phyloP scores from a whole-genome alignment of 352 stramenopile genomes.

The Phytophthora kernoviae region DNA sequence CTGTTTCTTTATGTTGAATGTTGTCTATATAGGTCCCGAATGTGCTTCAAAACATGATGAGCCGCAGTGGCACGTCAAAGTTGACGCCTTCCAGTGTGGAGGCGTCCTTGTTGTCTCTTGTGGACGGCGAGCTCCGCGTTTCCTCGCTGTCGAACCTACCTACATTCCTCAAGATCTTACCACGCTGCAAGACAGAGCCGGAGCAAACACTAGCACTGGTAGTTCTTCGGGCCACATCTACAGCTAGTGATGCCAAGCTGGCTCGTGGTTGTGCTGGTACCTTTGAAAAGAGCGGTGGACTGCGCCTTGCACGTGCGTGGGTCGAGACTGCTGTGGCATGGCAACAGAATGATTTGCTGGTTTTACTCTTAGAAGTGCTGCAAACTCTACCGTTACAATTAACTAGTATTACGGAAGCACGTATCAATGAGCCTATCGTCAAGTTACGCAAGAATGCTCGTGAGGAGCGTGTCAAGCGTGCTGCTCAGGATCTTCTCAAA shows the following conservation, averaged over 20 bases:
- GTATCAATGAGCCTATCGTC: conserved; percentile 90
- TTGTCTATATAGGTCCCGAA: conserved; percentile 31
- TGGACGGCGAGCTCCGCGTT: conserved; percentile 61
- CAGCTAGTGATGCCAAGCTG: conserved; percentile 57
- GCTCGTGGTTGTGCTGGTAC: conserved; percentile 55
- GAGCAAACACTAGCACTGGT: conserved; percentile 75
- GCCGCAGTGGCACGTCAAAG: conserved; percentile 24
- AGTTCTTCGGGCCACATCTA: conserved; percentile 70
- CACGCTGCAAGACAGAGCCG: conserved; percentile 66
- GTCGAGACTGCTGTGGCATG: conserved; percentile 78
- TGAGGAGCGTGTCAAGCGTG: conserved; percentile 79
- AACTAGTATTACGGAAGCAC: conserved; percentile 86
- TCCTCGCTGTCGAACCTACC: conserved; percentile 51
- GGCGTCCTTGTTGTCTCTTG: conserved; percentile 53
- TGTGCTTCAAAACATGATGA: conserved; percentile 44
- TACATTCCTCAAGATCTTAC: conserved; percentile 66
- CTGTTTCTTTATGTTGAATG: neutral
- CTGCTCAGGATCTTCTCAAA: conserved; percentile 85
- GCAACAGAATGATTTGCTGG: conserved; percentile 81
- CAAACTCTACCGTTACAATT: conserved; percentile 84
- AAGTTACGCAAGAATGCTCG: conserved; percentile 80
- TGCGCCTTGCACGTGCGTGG: conserved; percentile 81
- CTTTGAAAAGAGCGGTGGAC: conserved; percentile 75
- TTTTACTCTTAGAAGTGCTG: conserved; percentile 82
- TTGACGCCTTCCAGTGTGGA: conserved; percentile 45